Evolutionary conservation across 2,329 filamentous ascomycete genomes (phyloP), one percentile per base, ranked within the genome.

Genomic region (Fusarium denticulatum): DNA sequence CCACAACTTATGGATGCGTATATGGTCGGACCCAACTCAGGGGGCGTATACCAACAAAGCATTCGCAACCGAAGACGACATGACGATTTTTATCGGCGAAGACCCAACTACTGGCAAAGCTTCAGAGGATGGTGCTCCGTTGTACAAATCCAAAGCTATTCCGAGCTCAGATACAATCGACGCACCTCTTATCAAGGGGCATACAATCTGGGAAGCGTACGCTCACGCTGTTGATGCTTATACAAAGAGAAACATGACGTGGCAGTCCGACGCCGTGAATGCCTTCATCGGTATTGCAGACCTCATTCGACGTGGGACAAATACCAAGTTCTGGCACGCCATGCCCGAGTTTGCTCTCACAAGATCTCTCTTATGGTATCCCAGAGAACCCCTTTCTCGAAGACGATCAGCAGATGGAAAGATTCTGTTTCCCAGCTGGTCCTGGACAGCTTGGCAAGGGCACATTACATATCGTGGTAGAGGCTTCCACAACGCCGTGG

Each of bases 241-340:
- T 32, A 71, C 67, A 14, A 71, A 20, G n/a, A 57, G 68, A 13
- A 62, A 46, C 10, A 71, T 67, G 67, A 40, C 68, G 6, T 71
- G 61, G 50, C 67, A 71, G 30, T 61, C 68, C 8, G 68, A 71
- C 10, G 67, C 49, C 12, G 67, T 67, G 13, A 71, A 67, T n/a
- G 61, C 67, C 22, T 71, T 71, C 34, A 42, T 71, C 6, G 68
- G 68, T 55, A 71, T 71, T 8, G 40, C 68, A 0, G 68, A 71
- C 11, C 61, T 71, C 6, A 71, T 71, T 6, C 45, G 61, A 1
- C 46, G 47, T 3, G 68, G 67, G 2, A 55, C 62, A 6, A 71
- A 71, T 30, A 71, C 67, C 32, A 71, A 55, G 30, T 71, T 71
- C 40, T 71, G 68, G 68, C 50, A 67, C 14, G 68, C 56, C 4